phyloP scores from a whole-genome alignment of 164 flowering plant genomes.

The Annona squamosa region DNA sequence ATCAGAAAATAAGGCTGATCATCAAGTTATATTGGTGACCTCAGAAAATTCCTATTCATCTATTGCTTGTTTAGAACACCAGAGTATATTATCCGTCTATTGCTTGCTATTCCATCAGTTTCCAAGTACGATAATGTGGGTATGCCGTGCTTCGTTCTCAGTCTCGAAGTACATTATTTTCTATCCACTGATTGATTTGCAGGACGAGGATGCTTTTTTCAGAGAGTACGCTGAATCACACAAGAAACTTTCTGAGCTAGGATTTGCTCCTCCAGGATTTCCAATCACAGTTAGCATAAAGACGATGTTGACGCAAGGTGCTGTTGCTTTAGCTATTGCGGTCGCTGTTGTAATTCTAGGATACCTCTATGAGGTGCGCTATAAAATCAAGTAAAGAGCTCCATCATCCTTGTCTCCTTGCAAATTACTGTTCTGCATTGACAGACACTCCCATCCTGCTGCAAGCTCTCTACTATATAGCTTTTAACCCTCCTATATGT shows the following conservation, averaged over 20 bases:
- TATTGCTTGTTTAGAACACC: no score
- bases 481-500: no score
- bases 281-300: conserved; percentile 18
- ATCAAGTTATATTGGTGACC: not conserved
- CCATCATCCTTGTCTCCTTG: no score
- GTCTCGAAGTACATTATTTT: not conserved
- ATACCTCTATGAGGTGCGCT: conserved; percentile 43
- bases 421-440: no score
- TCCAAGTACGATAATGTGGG: not conserved
- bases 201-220: conserved; percentile 69
- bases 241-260: conserved; percentile 81
- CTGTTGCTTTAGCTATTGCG: conserved; percentile 59
- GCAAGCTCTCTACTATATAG: no score
- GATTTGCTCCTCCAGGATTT: conserved; percentile 15
- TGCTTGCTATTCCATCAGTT: not conserved
- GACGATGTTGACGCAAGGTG: conserved; percentile 45
- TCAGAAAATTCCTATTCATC: not conserved
- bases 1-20: not conserved
- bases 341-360: conserved; percentile 51
- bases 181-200: not conserved
- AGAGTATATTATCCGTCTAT: no score
- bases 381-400: no score
- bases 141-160: not conserved
- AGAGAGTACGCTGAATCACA: conserved; percentile 75
- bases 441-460: no score